Base-by-base conservation (phyloP, 164 flowering plant species). In the Taxillus chinensis region DNA sequence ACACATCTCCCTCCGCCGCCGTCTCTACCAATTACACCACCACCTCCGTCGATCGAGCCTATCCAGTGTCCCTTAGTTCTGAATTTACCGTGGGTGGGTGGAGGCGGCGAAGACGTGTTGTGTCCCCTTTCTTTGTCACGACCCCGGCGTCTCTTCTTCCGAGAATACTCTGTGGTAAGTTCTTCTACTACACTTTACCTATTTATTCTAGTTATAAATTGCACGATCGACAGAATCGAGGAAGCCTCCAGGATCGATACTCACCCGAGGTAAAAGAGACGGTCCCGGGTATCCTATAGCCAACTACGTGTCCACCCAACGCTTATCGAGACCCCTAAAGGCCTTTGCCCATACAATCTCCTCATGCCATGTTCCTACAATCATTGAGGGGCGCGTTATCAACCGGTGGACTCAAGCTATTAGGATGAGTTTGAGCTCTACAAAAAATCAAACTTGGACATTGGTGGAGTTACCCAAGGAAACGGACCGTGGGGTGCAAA, bases 151-250 rank as follows among this genome's bases (percentile, higher is more conserved):
- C 57, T 45, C 57, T 48, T 13, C 68, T 57, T 55, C 39, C 57
- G 55, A 64, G 62, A 64, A 64, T 64, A 57, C 12, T 64, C 58
- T 55, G 58, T 15, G 41, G 58, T 55, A 55, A 7, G 12, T 48
- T 45, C 60, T 55, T 27, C 40, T 8, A 55, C 7, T 55, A 64
- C 43, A 55, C 3, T 55, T n/a, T 39, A 38, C 17, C 53, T 63
- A 16, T 9, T 14, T 54, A 48, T 41, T 8, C 41, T 63, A 49
- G 65, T 5, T 52, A 42, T 8, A 63, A 5, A 41, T 13, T 52
- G 40, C 59, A 50, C 52, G 41, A 52, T n/a, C 53, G 17, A 17
- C 46, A 63, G 12, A 63, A 40, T 15, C 50, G 59, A 2, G 58
- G 50, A 3, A 53, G 52, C 13, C 59, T 58, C 16, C 58, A 59